phyloP scores from a whole-genome alignment of 2,329 filamentous ascomycete species.

The Ceratocystis huliohia region DNA sequence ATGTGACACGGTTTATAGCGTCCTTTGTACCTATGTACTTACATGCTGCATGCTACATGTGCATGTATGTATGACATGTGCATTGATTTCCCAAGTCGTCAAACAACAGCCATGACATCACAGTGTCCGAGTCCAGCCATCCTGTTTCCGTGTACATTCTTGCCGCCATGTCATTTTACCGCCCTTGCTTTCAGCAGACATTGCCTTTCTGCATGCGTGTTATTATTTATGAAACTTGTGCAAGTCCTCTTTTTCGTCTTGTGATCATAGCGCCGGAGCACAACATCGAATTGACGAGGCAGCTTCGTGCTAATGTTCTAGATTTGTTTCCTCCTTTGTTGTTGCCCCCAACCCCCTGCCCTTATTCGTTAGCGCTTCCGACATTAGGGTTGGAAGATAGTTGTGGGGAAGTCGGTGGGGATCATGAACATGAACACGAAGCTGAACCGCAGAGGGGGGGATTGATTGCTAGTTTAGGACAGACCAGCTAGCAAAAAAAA shows the following conservation, averaged over 20 bases:
- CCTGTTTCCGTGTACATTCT: not conserved
- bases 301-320: not conserved
- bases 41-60: not conserved
- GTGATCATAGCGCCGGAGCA: too few species aligned
- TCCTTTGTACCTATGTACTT: not conserved
- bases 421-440: constrained; percentile 5
- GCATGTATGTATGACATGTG: constrained; percentile 7
- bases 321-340: not conserved
- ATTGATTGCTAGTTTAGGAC: constrained; percentile 9
- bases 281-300: not conserved
- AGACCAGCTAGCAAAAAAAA: not conserved
- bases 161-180: not conserved
- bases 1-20: not conserved
- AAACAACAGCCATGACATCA: not conserved
- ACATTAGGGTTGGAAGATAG: not conserved
- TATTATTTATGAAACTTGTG: not conserved
- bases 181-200: not conserved
- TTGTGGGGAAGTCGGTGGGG: constrained; percentile 6
- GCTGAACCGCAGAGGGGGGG: not conserved
- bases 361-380: not conserved
- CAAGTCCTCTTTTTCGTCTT: not conserved
- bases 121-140: not conserved
- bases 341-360: not conserved
- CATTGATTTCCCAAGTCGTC: constrained; percentile 3
- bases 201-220: not conserved